Evolutionary conservation across 202 grass and related monocot genomes (phyloP).

Genomic region (Panicum hallii): DNA sequence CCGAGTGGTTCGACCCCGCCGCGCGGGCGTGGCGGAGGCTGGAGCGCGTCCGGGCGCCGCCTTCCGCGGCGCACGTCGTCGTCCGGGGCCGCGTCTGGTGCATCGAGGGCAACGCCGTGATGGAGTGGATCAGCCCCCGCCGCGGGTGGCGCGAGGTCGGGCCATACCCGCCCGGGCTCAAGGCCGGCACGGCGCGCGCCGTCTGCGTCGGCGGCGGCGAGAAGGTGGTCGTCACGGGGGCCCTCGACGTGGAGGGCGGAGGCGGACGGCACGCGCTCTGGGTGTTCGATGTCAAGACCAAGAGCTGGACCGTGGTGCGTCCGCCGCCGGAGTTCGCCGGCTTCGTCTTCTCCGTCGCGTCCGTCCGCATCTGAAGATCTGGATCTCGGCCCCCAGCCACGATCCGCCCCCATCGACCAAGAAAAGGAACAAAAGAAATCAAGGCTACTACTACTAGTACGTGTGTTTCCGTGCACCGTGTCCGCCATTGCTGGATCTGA

Average conservation of each 20-base stretch:
- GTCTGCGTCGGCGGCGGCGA: conserved; percentile 45
- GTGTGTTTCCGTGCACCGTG: conserved; percentile 16
- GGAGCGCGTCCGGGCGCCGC: conserved; percentile 60
- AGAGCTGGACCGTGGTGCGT: conserved; percentile 56
- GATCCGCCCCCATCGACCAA: not conserved
- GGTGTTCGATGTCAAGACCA: conserved; percentile 61
- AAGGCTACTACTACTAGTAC: conserved; percentile 5
- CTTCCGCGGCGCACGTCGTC: conserved; percentile 43
- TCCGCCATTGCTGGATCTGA: conserved; percentile 41
- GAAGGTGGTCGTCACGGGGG: conserved; percentile 63
- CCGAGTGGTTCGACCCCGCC: conserved; percentile 77
- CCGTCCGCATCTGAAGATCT: conserved; percentile 43
- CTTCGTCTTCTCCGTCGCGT: conserved; percentile 61
- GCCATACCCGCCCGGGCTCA: conserved; percentile 39
- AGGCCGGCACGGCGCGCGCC: conserved; percentile 53
- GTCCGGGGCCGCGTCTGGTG: conserved; percentile 56
- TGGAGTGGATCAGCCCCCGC: conserved; percentile 44
- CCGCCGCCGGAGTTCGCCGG: conserved; percentile 60
- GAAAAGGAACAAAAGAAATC: not conserved
- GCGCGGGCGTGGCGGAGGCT: conserved; percentile 50
- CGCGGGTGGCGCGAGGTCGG: conserved; percentile 60
- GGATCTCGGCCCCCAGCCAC: not conserved
- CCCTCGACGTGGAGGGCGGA: conserved; percentile 25
- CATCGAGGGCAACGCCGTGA: conserved; percentile 55
- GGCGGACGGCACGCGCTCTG: conserved; percentile 46